These are phyloP conservation scores for Sclerotinia glacialis DNA, from an alignment of 2,329 filamentous ascomycete genomes.

Conservation along the genomic window DNA sequence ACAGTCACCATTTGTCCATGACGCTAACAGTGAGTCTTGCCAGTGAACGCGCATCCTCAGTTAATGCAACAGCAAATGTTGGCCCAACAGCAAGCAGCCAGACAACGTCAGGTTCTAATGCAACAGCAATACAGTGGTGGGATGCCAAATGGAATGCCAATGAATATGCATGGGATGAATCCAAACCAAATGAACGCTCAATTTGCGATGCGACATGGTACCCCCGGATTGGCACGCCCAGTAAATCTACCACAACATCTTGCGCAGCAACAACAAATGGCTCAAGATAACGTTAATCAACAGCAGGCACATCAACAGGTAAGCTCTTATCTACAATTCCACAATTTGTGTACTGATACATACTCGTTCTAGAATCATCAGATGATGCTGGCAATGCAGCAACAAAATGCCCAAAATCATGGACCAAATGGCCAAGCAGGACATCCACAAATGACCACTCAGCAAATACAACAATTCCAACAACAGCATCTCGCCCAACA, in stretches of 20 bases:
- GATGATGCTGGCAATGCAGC: slow-evolving; percentile 45
- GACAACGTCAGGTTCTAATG: slow-evolving; percentile 48
- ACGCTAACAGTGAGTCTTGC: background rate
- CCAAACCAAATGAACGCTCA: slow-evolving; percentile 49
- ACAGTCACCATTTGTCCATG: background rate
- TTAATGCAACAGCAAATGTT: slow-evolving; percentile 46
- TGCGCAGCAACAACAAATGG: slow-evolving; percentile 43
- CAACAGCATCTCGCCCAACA: slow-evolving; percentile 48
- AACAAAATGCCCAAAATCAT: slow-evolving; percentile 46
- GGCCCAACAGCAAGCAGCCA: slow-evolving; percentile 35
- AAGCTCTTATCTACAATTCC: background rate
- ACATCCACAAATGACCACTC: slow-evolving; percentile 50
- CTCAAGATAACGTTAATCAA: slow-evolving; percentile 41
- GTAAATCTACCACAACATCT: slow-evolving; percentile 48
- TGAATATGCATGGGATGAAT: slow-evolving; percentile 18
- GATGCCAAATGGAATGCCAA: slow-evolving; percentile 53
- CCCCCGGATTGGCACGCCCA: slow-evolving; percentile 42
- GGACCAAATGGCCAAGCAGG: slow-evolving; percentile 43
- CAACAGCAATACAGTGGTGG: slow-evolving; percentile 53
- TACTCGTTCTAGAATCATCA: slow-evolving; percentile 1
- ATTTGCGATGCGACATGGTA: slow-evolving; percentile 49
- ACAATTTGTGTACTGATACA: background rate
- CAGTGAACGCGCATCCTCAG: slow-evolving; percentile 36
- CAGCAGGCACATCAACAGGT: slow-evolving; percentile 43
- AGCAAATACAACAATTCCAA: slow-evolving; percentile 47